phyloP scores from a whole-genome alignment of 192 early-diverging fungal species.

The Chytriomyces sp. region DNA sequence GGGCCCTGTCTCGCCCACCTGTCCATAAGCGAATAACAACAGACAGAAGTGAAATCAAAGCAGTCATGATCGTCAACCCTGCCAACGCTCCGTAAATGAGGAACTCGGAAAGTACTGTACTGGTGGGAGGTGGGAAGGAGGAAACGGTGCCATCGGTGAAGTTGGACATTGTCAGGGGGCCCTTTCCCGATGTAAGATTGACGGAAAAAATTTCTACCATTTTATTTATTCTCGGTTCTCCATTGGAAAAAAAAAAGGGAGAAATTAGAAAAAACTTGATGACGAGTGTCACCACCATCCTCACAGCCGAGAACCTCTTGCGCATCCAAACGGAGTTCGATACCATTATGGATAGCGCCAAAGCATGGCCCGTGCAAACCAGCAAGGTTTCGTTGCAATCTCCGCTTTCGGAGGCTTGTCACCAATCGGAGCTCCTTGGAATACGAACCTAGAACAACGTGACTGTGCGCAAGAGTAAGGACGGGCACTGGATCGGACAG shows the following conservation, averaged over 20 bases:
- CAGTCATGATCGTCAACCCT: not conserved
- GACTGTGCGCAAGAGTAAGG: slow-evolving; percentile 7
- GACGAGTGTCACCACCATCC: not conserved
- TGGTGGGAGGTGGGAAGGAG: no score
- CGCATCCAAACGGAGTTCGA: not conserved
- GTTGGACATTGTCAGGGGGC: no score
- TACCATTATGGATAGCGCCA: not conserved
- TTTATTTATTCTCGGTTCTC: no score
- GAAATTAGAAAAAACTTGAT: no score
- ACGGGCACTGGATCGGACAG: slow-evolving; percentile 16
- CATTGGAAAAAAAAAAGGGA: no score
- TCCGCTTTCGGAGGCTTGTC: not conserved
- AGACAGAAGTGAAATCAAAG: not conserved
- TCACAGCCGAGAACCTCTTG: not conserved
- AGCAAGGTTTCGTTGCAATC: not conserved
- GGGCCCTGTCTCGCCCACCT: not conserved
- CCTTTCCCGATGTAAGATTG: no score
- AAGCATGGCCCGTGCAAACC: not conserved
- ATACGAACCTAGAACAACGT: slow-evolving; percentile 9
- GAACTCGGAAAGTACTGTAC: no score
- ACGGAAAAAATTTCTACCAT: no score
- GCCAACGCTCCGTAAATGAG: not conserved
- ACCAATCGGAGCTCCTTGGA: no score
- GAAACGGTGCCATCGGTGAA: no score
- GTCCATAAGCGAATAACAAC: not conserved